Base-by-base conservation (phyloP, 257 asterid species). In the Nicotiana undulata region DNA sequence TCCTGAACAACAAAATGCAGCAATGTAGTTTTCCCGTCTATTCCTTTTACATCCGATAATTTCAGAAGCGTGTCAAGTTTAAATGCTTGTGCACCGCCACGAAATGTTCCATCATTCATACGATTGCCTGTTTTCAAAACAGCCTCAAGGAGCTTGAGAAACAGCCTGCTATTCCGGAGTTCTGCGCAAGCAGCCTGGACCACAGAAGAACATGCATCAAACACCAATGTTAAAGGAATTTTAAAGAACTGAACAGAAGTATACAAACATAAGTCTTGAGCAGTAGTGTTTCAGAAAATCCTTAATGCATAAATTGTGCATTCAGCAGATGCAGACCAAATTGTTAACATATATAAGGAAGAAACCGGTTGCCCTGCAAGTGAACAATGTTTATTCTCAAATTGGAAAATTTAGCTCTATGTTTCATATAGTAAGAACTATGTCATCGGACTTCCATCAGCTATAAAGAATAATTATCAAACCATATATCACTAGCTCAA, bases 51-150 rank as follows among this genome's bases (percentile, higher is more conserved):
- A 22, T 93, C 99, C 17, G 98, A 80, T 76, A 93, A 82, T 82
- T 95, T 95, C 79, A 95, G 85, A 58, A 95, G 96, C 0, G 99
- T 95, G 75, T 92, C 99, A 18, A 95, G 99, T 77, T 93, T 95
- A 82, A 95, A 95, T 60, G 99, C 99, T 82, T 93, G 96, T 61
- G 99, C 99, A 51, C 98, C 93, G 5, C 99, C 99, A 22, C 94
- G 97, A 85, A 89, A 95, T 12, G 99, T 95, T 76, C 99, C 99
- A 32, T 88, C 91, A 6, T 95, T 95, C 99, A 95, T 92, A 52
- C 99, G 97, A 75, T 95, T 95, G 44, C 97, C 99, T 11, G 98
- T 95, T 89, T 95, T 95, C 5, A 95, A 92, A 83, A 93, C 97
- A n/a, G 99, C 99, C 86, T 95, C 97, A 10, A 95, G 92, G 79